Evolutionary conservation across 495 filamentous ascomycete genomes (phyloP), one percentile per base, ranked within the genome.

Genomic region (Penicillium macrosclerotiorum): DNA sequence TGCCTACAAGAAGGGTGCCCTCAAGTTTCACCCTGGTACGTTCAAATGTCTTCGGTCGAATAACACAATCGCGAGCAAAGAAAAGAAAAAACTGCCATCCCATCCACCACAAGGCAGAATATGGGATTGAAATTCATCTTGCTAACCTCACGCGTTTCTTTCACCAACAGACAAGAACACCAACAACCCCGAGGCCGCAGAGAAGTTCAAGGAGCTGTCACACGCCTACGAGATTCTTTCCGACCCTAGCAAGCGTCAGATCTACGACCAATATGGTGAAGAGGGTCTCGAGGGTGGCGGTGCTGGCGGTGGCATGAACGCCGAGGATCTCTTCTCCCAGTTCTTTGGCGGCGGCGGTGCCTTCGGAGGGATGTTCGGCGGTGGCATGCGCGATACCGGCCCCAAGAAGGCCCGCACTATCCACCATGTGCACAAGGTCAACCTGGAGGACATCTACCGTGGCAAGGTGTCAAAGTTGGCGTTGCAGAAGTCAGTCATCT

Each of bases 231-330:
- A 99, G 72, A 80, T 88, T 51, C 82, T 99, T 16, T 90, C 86
- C 47, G 94, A 99, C 57, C 68, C 87, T 19, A 82, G 97, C 68
- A 96, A 96, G 76, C 88, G 93, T 51, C 65, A 78, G 49, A 59
- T 96, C 46, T 99, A 99, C 67, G 93, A 99, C 61, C 89, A 96
- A 59, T 95, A 92, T 84, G 93, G 93, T 55, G 90, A 97, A 71
- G 90, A 94, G 55, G 93, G 93, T 42, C 78, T 99, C 19, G 90
- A 95, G 69, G 84, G 86, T 49, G 90, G 89, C 53, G 90, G 84
- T 41, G 87, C 69, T 29, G 86, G 78, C 47, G 83, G 75, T 49
- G 93, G 94, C 54, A 96, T 97, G 91, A 88, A 87, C 54, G 91
- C 93, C 31, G 93, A 96, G 69, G 93, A 97, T 54, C 79, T 97